A percentile compares a stretch with the other conserved stretches of the same genome.
These are phyloP conservation scores for Berberis vulgaris DNA, from an alignment of 164 flowering plant species.

Conservation along the genomic window DNA sequence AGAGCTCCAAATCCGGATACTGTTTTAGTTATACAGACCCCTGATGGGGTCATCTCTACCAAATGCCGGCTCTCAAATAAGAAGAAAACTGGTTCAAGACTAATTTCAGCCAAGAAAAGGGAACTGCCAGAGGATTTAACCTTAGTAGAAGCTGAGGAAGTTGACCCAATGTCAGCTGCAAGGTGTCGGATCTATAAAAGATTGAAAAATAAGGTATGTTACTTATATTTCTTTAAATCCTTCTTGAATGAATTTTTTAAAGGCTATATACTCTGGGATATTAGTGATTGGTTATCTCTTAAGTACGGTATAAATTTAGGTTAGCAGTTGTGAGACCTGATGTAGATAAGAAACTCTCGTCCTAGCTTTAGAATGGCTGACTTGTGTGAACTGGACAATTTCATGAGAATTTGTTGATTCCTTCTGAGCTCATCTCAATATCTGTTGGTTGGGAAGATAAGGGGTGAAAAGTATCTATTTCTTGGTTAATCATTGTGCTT, in stretches of 20 bases:
- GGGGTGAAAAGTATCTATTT: too few relatives aligned
- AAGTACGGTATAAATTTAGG: too few relatives aligned
- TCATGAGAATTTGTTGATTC: too few relatives aligned
- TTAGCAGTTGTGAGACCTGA: too few relatives aligned
- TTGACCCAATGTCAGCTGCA: constrained; percentile 73
- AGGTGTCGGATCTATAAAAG: constrained; percentile 62
- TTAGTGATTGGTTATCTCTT: too few relatives aligned
- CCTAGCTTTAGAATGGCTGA: too few relatives aligned
- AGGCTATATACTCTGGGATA: background rate
- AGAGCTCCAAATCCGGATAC: constrained; percentile 95
- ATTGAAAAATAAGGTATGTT: constrained; percentile 42
- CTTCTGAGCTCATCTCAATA: too few relatives aligned
- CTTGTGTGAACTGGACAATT: too few relatives aligned
- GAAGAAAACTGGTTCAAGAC: constrained; percentile 56
- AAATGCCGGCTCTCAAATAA: constrained; percentile 58
- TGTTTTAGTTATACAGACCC: constrained; percentile 73
- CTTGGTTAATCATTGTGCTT: too few relatives aligned
- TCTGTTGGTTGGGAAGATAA: too few relatives aligned
- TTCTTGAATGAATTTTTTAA: background rate
- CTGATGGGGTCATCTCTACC: constrained; percentile 62
- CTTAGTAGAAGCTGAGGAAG: constrained; percentile 30
- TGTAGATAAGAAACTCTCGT: too few relatives aligned
- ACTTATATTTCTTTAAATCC: background rate
- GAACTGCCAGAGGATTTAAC: constrained; percentile 28
- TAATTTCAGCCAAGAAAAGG: constrained; percentile 47